Conservation (phyloP, 2,329 filamentous ascomycete genomes). For the Penicillium sp. region DNA sequence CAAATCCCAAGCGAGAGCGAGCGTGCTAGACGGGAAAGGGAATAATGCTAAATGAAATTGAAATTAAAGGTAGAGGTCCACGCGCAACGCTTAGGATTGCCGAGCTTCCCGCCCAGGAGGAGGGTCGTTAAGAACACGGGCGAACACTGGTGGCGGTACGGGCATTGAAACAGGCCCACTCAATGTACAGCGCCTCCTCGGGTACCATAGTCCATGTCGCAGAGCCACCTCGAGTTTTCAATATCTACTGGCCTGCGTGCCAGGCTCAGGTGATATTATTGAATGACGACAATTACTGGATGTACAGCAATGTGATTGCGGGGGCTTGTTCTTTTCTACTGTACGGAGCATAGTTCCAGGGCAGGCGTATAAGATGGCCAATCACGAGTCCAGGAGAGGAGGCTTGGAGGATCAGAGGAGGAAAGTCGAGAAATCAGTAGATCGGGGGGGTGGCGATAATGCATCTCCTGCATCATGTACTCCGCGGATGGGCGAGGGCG, state of each 20-base stretch:
- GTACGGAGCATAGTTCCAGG: conserved; percentile 19
- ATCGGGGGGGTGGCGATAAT: conserved; percentile 25
- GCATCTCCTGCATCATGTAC: conserved; percentile 30
- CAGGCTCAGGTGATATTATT: conserved; percentile 21
- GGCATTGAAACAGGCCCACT: conserved; percentile 20
- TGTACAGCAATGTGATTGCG: not conserved
- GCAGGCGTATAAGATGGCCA: conserved; percentile 6
- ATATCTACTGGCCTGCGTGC: conserved; percentile 3
- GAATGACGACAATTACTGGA: conserved; percentile 7
- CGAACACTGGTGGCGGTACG: conserved; percentile 19
- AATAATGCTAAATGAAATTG: not conserved
- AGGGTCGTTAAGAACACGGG: conserved; percentile 4
- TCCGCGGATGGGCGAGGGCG: conserved; percentile 21
- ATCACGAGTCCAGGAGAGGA: conserved; percentile 10
- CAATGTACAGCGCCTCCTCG: conserved; percentile 14
- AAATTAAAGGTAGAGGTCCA: conserved; percentile 13
- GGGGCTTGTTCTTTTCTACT: not conserved
- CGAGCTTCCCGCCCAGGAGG: conserved; percentile 24
- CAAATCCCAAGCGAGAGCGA: not conserved
- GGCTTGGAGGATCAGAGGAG: conserved; percentile 20
- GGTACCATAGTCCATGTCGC: conserved; percentile 9
- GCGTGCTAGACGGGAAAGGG: not conserved
- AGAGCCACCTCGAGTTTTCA: not conserved
- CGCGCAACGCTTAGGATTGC: conserved; percentile 23
- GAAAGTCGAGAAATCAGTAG: conserved; percentile 7